Percentiles rank a stretch among this genome's conserved stretches.
phyloP scores from a whole-genome alignment of 305 asterid species.

The Euphrasia arctica region DNA sequence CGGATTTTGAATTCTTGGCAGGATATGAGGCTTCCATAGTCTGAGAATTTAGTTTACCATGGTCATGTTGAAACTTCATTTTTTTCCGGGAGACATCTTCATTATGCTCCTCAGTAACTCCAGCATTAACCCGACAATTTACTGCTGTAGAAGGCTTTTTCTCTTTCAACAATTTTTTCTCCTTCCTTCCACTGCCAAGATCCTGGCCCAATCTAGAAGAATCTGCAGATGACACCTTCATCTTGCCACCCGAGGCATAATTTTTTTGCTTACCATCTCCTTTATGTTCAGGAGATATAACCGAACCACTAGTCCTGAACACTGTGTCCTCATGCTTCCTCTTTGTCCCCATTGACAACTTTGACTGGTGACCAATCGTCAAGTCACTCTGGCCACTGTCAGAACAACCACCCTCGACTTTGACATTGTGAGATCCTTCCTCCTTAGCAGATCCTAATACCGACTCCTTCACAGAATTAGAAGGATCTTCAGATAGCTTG shows the following conservation, averaged over 20 bases:
- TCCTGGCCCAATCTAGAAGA: constrained; percentile 33
- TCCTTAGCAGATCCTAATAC: constrained; percentile 27
- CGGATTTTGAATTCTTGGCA: constrained; percentile 43
- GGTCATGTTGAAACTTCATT: constrained; percentile 45
- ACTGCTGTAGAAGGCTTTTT: constrained; percentile 36
- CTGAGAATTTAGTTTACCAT: constrained; percentile 35
- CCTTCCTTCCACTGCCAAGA: constrained; percentile 42
- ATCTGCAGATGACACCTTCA: constrained; percentile 40
- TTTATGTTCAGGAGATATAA: constrained; percentile 33
- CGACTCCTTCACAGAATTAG: constrained; percentile 37
- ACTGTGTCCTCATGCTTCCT: constrained; percentile 43
- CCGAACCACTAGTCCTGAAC: constrained; percentile 31
- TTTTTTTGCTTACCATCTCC: constrained; percentile 31
- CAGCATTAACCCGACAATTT: constrained; percentile 30
- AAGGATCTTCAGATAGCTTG: constrained; percentile 32
- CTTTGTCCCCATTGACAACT: constrained; percentile 35
- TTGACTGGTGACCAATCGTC: constrained; percentile 45
- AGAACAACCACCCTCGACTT: constrained; percentile 28
- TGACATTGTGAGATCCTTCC: constrained; percentile 31
- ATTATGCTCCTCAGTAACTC: constrained; percentile 38
- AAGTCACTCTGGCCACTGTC: constrained; percentile 41
- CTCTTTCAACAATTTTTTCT: constrained; percentile 40
- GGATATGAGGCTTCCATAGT: constrained; percentile 35
- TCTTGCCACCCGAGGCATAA: constrained; percentile 31
- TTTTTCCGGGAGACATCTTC: constrained; percentile 45